Base-by-base conservation (phyloP, 129 eudicot species). In the Flaveria bidentis region DNA sequence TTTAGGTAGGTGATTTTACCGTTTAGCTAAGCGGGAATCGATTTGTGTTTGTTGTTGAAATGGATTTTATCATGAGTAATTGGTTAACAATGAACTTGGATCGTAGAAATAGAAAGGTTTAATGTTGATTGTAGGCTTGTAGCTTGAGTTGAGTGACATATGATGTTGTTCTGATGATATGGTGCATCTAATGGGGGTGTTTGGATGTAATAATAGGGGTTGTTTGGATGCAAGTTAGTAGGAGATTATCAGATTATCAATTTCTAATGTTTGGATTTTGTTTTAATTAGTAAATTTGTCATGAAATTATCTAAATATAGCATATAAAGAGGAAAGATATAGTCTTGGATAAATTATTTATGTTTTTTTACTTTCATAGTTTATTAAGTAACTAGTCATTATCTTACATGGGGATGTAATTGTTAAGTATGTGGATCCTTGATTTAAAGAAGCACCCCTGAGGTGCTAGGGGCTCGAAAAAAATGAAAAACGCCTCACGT, bases 241-340 rank as follows among this genome's bases (percentile, higher is more conserved):
- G 20, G 26, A 55, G 61, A 18, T 55, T 57, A 57, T 25, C 42
- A 5, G 42, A 25, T 61, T 1, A 61, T 61, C 67, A 25, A 18
- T 61, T 23, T 61, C 67, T 61, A 4, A 41, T 26, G 67, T 26
- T 61, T 61, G 67, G 67, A 61, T 61, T 61, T 61, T 61, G 67
- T 28, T 61, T 61, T 61, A 26, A 12, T 61, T 13, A 14, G 36
- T 25, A 13, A 4, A 4, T 30, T 30, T n/a, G 8, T 12, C 41
- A 20, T 22, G 16, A 58, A 58, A 58, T 3, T 23, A 58, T 2
- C 33, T 57, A 57, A 22, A 2, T 57, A 57, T 57, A 2, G 33
- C 33, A 9, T 58, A 4, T 58, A 58, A 58, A 58, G 6, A 22
- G 65, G 36, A 20, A 20, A 20, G 22, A 20, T 20, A 20, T 20